Evolutionary conservation across 306 rosid species (phyloP), one percentile per base, ranked within the genome.

Genomic region (Vigna radiata): DNA sequence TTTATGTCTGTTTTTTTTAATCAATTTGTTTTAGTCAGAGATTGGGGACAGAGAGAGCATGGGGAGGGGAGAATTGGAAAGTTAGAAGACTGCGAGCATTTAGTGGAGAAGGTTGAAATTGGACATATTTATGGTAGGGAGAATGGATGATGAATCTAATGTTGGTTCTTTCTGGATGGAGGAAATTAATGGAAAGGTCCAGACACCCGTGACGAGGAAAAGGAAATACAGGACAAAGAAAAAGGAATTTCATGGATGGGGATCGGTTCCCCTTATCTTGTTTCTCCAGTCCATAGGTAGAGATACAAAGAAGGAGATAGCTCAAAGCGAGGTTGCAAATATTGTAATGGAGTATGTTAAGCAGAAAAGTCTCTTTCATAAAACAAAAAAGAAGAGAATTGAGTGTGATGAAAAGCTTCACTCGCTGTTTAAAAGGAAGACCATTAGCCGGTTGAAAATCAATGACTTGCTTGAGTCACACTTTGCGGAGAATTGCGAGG

Each of bases 241-340:
- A 41, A 84, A 69, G 77, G 94, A 90, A 75, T 91, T 85, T 55
- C 71, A 75, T 21, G 94, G 96, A 2, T 94, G 97, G 98, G 97
- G 94, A 3, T 94, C 98, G 4, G 84, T 78, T 21, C 75, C 77
- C 11, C 87, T 94, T 12, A 82, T 91, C 39, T 76, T 73, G 33
- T 94, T 90, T 82, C 90, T 94, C 23, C 54, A 81, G 46, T 88
- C 89, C 25, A 85, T 94, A 36, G 98, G 91, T 43, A 83, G 72
- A 56, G 92, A 90, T 68, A 85, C 92, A 0, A 62, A 75, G 47
- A 55, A 25, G 23, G 75, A 76, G 67, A 74, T 91, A 73, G 71
- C 90, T 41, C 98, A 89, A 52, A 56, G 63, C 66, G 91, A 90
- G 33, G 89, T 87, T 37, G 75, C 88, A 41, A 19, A 82, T 25